These are phyloP conservation scores for Peniophora sp. DNA, from an alignment of 1,284 basidiomycete species.

Conservation along the genomic window DNA sequence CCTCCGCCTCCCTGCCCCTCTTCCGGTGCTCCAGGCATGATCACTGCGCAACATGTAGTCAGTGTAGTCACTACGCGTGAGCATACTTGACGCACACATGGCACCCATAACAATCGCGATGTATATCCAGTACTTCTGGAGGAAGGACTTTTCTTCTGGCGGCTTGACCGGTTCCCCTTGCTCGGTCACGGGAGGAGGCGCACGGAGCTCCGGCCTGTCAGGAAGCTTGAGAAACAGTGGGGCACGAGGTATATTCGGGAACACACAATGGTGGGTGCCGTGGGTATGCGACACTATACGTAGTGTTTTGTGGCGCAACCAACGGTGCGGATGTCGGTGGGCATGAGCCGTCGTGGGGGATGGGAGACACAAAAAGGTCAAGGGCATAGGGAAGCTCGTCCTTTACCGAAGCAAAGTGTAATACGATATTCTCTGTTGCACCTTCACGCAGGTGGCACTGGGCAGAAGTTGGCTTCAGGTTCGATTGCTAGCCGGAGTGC, in stretches of 20 bases:
- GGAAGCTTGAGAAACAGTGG: neutral
- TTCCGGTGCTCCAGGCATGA: conserved; percentile 6
- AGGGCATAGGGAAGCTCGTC: conserved; percentile 47
- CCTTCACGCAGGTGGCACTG: conserved; percentile 55
- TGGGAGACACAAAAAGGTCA: conserved; percentile 62
- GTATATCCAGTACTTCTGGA: conserved; percentile 89
- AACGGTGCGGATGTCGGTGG: conserved; percentile 22
- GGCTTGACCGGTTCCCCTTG: conserved; percentile 59
- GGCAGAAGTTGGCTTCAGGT: conserved; percentile 5
- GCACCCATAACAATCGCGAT: conserved; percentile 53
- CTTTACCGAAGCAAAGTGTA: conserved; percentile 38
- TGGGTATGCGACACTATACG: conserved; percentile 39
- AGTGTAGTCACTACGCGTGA: neutral
- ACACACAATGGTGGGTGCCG: conserved; percentile 47
- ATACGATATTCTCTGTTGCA: conserved; percentile 44
- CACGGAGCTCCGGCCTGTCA: conserved; percentile 54
- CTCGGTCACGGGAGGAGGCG: conserved; percentile 57
- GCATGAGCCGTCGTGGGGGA: conserved; percentile 60
- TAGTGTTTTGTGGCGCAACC: conserved; percentile 40
- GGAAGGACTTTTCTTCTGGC: conserved; percentile 64
- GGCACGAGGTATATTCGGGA: neutral
- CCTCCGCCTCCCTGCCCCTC: conserved; percentile 4
- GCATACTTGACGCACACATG: conserved; percentile 38
- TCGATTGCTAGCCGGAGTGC: conserved; percentile 1
- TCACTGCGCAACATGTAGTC: conserved; percentile 1